Conservation (phyloP, 2,329 filamentous ascomycete species). For the Xylaria sp. region DNA sequence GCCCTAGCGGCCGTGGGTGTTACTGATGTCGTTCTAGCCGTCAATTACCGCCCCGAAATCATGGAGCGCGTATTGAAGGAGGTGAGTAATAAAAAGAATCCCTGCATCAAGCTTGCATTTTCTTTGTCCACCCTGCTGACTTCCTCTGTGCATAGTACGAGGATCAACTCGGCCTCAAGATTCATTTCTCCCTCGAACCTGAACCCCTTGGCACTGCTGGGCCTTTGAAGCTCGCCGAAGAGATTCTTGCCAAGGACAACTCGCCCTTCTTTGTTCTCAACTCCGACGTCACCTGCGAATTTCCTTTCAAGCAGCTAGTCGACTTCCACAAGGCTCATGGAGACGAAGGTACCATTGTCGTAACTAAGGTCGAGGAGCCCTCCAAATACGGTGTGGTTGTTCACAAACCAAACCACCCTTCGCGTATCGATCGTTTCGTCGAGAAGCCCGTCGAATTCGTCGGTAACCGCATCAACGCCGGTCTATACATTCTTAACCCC, state of each 20-base stretch:
- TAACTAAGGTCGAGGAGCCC: slow-evolving; percentile 98
- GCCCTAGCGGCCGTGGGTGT: slow-evolving; percentile 91
- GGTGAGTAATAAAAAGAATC: slow-evolving; percentile 55
- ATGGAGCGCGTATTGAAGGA: slow-evolving; percentile 95
- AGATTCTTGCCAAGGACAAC: slow-evolving; percentile 91
- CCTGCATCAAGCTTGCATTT: slow-evolving; percentile 10
- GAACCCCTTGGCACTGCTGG: slow-evolving; percentile 95
- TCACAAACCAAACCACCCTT: slow-evolving; percentile 89
- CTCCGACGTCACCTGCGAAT: slow-evolving; percentile 98
- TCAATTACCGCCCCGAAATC: slow-evolving; percentile 98
- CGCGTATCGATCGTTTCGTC: slow-evolving; percentile 96
- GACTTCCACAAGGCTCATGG: slow-evolving; percentile 93
- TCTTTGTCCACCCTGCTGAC: slow-evolving; percentile 27
- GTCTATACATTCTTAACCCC: slow-evolving; percentile 97
- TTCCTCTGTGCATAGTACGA: slow-evolving; percentile 68
- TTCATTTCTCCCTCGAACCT: slow-evolving; percentile 95
- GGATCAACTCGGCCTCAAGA: slow-evolving; percentile 89
- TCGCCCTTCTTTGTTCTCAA: slow-evolving; percentile 97
- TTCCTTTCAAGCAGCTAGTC: slow-evolving; percentile 88
- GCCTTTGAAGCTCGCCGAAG: slow-evolving; percentile 92
- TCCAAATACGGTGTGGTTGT: slow-evolving; percentile 99
- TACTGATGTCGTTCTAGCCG: slow-evolving; percentile 95
- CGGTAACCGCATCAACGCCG: slow-evolving; percentile 97
- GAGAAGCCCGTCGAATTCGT: slow-evolving; percentile 99
- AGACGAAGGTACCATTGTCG: slow-evolving; percentile 94